Evolutionary conservation across 2,329 filamentous ascomycete species (phyloP).

Genomic region (Hypoxylon sp.): DNA sequence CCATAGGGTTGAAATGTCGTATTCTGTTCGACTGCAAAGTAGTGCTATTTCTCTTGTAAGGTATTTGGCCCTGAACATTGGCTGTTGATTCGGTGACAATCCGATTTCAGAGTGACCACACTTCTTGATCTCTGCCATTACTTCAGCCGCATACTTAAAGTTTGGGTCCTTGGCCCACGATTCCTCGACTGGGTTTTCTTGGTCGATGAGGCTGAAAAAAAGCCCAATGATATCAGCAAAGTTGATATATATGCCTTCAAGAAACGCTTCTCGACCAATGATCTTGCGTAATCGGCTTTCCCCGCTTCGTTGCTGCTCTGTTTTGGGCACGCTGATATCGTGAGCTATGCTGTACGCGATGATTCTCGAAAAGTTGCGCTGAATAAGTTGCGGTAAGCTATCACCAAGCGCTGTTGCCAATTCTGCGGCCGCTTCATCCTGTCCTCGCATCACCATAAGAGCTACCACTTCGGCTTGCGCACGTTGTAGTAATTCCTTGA

Average conservation of each 20-base stretch:
- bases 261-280: conserved; percentile 76
- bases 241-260: conserved; percentile 72
- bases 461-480: conserved; percentile 83
- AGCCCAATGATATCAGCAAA: conserved; percentile 83
- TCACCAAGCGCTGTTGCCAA: conserved; percentile 71
- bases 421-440: conserved; percentile 71
- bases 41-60: conserved; percentile 81
- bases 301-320: conserved; percentile 63
- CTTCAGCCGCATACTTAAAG: conserved; percentile 72
- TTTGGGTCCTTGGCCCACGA: conserved; percentile 71
- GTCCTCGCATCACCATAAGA: conserved; percentile 84
- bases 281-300: conserved; percentile 77
- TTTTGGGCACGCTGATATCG: conserved; percentile 69
- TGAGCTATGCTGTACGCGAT: conserved; percentile 87
- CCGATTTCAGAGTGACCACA: conserved; percentile 74
- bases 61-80: conserved; percentile 83
- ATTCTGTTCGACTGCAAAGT: conserved; percentile 79
- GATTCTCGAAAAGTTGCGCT: conserved; percentile 79
- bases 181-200: conserved; percentile 80
- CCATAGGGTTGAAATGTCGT: conserved; percentile 77
- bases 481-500: conserved; percentile 77
- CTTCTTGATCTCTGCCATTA: conserved; percentile 76
- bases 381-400: conserved; percentile 70
- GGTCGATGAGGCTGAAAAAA: conserved; percentile 82
- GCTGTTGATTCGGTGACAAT: conserved; percentile 85